Conservation (phyloP, 441 rosid genomes). For the Viola pubescens region DNA sequence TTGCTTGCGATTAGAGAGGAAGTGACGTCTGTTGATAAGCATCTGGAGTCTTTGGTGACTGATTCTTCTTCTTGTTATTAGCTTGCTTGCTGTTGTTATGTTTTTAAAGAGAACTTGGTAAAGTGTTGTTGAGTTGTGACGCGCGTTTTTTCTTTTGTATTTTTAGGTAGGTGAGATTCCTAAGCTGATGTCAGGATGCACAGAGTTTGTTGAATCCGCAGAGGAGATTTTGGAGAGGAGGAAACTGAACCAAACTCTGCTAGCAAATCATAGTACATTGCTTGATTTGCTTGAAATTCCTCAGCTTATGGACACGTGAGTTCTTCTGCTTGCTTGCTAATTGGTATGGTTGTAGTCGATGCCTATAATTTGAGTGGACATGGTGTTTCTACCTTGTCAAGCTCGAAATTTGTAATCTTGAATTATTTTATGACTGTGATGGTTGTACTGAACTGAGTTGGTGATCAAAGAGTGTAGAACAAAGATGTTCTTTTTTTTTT, state of each 20-base stretch:
- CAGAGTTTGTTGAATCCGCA: slow-evolving; percentile 76
- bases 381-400: neutral
- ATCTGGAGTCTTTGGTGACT: slow-evolving; percentile 77
- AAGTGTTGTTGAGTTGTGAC: neutral
- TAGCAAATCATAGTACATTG: slow-evolving; percentile 77
- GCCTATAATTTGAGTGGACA: neutral
- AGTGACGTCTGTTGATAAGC: slow-evolving; percentile 79
- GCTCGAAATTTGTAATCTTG: too few species aligned
- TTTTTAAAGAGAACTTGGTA: neutral
- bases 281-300: slow-evolving; percentile 98
- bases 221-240: slow-evolving; percentile 83
- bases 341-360: slow-evolving; percentile 5
- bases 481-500: too few species aligned
- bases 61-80: neutral
- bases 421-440: too few species aligned
- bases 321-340: neutral
- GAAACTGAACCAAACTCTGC: slow-evolving; percentile 85
- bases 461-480: too few species aligned
- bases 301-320: slow-evolving; percentile 99
- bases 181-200: slow-evolving; percentile 74
- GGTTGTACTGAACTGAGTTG: too few species aligned
- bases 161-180: slow-evolving; percentile 67
- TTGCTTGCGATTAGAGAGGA: slow-evolving; percentile 76
- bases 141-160: slow-evolving; percentile 1
- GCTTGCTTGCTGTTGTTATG: neutral